A percentile compares a stretch with the other conserved stretches of the same genome.
These are phyloP conservation scores for Amanita rubescens DNA, from an alignment of 768 basidiomycete species.

Conservation along the genomic window DNA sequence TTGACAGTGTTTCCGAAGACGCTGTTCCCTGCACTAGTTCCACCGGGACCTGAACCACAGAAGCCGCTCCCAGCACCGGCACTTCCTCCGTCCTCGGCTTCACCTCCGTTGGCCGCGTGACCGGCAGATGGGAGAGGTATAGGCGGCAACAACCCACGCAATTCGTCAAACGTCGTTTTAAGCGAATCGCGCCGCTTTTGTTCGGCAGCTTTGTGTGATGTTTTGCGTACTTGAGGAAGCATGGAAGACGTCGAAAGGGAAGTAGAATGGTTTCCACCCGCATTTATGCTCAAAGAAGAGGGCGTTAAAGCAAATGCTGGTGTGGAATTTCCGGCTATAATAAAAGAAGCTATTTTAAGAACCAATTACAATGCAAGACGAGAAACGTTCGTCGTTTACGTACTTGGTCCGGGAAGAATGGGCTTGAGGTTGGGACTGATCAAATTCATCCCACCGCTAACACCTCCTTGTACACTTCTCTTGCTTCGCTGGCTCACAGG, in stretches of 20 bases:
- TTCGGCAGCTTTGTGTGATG: slow-evolving; percentile 93
- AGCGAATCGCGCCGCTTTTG: slow-evolving; percentile 96
- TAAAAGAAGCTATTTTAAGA: not conserved
- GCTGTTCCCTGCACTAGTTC: slow-evolving; percentile 8
- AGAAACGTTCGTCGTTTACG: slow-evolving; percentile 10
- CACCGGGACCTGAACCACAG: not conserved
- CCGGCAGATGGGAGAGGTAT: slow-evolving; percentile 69
- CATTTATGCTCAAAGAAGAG: too few species aligned
- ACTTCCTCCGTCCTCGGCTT: slow-evolving; percentile 14
- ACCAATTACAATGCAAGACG: not conserved
- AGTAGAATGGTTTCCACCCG: not conserved
- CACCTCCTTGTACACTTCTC: not conserved
- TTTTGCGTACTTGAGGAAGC: slow-evolving; percentile 49
- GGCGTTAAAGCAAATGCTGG: slow-evolving; percentile 6
- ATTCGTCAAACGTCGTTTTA: slow-evolving; percentile 87
- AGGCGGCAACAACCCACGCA: slow-evolving; percentile 78
- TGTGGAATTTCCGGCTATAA: slow-evolving; percentile 17
- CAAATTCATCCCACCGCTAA: slow-evolving; percentile 7
- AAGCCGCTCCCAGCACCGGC: slow-evolving; percentile 1
- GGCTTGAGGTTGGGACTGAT: slow-evolving; percentile 59
- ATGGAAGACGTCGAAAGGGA: not conserved
- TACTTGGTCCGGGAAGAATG: slow-evolving; percentile 55
- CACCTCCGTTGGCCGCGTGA: slow-evolving; percentile 21
- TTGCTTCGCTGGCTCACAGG: not conserved
- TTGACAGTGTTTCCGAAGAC: slow-evolving; percentile 9